These are phyloP conservation scores for Psilocybe mexicana DNA, from an alignment of 1,284 basidiomycete species.

Conservation along the genomic window DNA sequence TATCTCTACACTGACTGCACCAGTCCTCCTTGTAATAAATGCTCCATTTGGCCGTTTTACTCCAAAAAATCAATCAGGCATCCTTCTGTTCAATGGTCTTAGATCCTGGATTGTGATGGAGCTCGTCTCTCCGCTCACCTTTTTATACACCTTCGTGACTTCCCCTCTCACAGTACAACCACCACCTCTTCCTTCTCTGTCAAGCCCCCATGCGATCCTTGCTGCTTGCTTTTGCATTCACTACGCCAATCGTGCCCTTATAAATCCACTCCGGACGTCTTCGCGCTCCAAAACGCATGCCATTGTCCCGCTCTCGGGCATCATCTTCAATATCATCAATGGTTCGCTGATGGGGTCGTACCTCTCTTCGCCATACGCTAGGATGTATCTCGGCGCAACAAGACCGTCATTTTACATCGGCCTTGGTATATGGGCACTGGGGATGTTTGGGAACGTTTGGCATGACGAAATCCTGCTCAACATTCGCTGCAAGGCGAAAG, in stretches of 20 bases:
- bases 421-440: conserved; percentile 64
- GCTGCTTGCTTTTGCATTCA: conserved; percentile 69
- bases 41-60: conserved; percentile 75
- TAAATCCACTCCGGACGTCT: conserved; percentile 83
- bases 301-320: conserved; percentile 56
- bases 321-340: conserved; percentile 74
- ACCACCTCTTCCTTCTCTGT: conserved; percentile 28
- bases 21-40: conserved; percentile 33
- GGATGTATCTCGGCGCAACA: conserved; percentile 38
- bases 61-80: conserved; percentile 41
- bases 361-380: conserved; percentile 55
- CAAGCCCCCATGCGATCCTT: conserved; percentile 54
- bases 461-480: conserved; percentile 90
- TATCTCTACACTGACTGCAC: conserved; percentile 22
- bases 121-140: conserved; percentile 69
- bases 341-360: conserved; percentile 73
- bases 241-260: conserved; percentile 81
- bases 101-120: conserved; percentile 87
- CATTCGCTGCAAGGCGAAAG: conserved; percentile 42
- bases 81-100: conserved; percentile 59
- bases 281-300: conserved; percentile 79
- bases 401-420: conserved; percentile 63
- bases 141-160: conserved; percentile 51
- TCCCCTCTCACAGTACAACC: conserved; percentile 42
- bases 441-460: conserved; percentile 77